Conservation (phyloP, 139 green algal genomes). For the Coelastrella sp. region DNA sequence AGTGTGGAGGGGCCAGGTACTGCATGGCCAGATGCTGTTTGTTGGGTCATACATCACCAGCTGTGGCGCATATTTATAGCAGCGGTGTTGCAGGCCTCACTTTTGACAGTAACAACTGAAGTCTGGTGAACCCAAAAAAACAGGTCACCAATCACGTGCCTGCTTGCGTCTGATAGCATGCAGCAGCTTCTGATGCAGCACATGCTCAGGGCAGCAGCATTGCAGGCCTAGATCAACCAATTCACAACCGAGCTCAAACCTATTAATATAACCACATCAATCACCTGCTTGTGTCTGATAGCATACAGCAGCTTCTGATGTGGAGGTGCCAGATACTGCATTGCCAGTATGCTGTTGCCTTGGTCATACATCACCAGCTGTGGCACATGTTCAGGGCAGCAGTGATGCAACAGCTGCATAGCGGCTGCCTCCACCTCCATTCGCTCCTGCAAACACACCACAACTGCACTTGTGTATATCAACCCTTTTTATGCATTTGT, state of each 20-base stretch:
- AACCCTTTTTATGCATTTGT: neutral
- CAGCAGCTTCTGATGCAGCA: neutral
- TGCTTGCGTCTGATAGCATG: neutral
- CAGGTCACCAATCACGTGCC: too few species aligned
- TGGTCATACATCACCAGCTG: slow-evolving; percentile 50
- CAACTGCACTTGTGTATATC: too few species aligned
- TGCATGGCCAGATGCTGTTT: slow-evolving; percentile 50
- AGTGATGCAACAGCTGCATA: slow-evolving; percentile 41
- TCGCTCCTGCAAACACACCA: slow-evolving; percentile 28
- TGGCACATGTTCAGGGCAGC: slow-evolving; percentile 53
- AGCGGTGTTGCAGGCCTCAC: too few species aligned
- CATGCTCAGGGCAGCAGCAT: too few species aligned
- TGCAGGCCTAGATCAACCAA: too few species aligned
- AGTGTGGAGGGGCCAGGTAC: slow-evolving; percentile 43
- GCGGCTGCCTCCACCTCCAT: slow-evolving; percentile 54
- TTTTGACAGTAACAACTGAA: too few species aligned
- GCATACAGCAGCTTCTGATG: slow-evolving; percentile 45
- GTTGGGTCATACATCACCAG: slow-evolving; percentile 48
- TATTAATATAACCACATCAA: too few species aligned
- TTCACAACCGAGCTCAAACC: too few species aligned
- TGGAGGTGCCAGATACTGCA: slow-evolving; percentile 47
- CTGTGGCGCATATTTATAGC: too few species aligned
- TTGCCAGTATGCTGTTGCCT: slow-evolving; percentile 41
- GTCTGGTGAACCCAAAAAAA: too few species aligned
- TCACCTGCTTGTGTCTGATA: slow-evolving; percentile 1